Conservation (phyloP, 2,329 filamentous ascomycete species). For the Sporothrix protearum region DNA sequence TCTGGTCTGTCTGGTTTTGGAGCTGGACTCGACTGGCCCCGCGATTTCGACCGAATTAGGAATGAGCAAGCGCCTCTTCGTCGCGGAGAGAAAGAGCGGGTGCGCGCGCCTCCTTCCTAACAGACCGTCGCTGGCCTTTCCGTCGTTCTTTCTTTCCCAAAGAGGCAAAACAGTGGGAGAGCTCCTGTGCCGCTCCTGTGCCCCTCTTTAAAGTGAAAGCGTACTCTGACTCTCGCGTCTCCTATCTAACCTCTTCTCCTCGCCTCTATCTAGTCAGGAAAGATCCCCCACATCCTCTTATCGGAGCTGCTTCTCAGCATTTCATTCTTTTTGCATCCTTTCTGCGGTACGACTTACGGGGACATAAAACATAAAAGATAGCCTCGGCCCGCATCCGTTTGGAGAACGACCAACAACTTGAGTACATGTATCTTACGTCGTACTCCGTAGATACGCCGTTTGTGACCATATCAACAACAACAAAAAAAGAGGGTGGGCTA, state of each 20-base stretch:
- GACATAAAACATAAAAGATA: neutral
- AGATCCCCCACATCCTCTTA: neutral
- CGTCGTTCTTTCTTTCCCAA: conserved; percentile 8
- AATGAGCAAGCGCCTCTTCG: neutral
- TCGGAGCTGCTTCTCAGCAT: neutral
- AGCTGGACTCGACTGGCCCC: neutral
- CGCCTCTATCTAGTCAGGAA: neutral
- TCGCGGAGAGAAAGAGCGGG: neutral
- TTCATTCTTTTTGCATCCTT: neutral
- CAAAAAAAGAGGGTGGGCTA: neutral
- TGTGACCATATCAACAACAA: neutral
- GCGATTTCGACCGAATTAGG: conserved; percentile 11
- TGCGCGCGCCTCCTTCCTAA: neutral
- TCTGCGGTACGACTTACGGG: neutral
- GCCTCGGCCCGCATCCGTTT: neutral
- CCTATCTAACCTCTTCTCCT: neutral
- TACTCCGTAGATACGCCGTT: neutral
- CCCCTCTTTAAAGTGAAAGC: too few relatives aligned
- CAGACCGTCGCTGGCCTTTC: neutral
- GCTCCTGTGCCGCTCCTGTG: neutral
- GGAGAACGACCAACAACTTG: neutral
- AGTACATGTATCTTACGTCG: too few relatives aligned
- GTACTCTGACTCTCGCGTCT: neutral
- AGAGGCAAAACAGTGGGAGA: conserved; percentile 6
- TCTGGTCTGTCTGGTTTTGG: neutral